Conservation (phyloP, 495 filamentous ascomycete genomes). For the Acidiella bohemica region DNA sequence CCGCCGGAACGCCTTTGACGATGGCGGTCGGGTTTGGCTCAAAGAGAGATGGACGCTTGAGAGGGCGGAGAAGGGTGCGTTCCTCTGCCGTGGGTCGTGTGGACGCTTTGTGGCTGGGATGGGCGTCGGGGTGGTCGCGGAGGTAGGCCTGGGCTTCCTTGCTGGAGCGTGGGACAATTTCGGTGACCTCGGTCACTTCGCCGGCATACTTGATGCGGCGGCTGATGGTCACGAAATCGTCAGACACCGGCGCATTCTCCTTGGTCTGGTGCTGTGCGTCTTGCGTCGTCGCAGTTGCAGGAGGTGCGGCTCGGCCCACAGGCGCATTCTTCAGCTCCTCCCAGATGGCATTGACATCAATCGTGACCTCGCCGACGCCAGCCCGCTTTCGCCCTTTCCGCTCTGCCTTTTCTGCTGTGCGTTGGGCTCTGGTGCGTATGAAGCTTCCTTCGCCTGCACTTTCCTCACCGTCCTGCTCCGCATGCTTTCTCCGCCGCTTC, state of each 20-base stretch:
- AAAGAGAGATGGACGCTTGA: conserved; percentile 63
- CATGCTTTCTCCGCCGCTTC: conserved; percentile 11
- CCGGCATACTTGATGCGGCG: conserved; percentile 87
- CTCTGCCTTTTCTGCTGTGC: conserved; percentile 39
- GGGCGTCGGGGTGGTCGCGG: conserved; percentile 20
- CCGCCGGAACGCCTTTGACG: conserved; percentile 26
- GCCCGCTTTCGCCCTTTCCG: conserved; percentile 46
- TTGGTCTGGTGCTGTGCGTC: too few species aligned
- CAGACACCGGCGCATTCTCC: conserved; percentile 7
- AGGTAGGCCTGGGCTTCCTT: conserved; percentile 73
- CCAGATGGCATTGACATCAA: conserved; percentile 89
- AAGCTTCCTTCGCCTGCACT: conserved; percentile 55
- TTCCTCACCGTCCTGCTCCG: conserved; percentile 8
- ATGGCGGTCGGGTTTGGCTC: conserved; percentile 49
- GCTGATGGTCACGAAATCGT: conserved; percentile 64
- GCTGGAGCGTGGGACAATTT: conserved; percentile 60
- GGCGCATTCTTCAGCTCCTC: conserved; percentile 46
- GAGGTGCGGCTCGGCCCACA: conserved; percentile 12
- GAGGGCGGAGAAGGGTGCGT: conserved; percentile 53
- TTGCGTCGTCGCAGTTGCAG: neutral
- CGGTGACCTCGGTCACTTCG: conserved; percentile 57
- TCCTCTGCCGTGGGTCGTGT: too few species aligned
- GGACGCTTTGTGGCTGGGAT: conserved; percentile 18
- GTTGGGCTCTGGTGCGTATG: conserved; percentile 59
- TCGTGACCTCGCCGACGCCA: conserved; percentile 53